Evolutionary conservation across 345 rosid genomes (phyloP).

Genomic region (Aethionema arabicum): DNA sequence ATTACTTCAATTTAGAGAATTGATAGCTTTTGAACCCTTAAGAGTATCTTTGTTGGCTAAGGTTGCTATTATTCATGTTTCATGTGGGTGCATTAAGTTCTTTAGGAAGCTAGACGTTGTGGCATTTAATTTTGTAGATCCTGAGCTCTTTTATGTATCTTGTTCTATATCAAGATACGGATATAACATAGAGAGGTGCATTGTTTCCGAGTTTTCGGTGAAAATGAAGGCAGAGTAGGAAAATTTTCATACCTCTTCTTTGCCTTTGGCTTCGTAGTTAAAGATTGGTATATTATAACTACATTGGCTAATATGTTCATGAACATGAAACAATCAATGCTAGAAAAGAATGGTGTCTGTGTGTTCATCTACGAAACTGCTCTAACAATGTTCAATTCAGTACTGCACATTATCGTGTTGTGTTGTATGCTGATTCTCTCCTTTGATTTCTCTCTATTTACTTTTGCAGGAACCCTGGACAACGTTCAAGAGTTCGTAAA

Average conservation of each 20-base stretch:
- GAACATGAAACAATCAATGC: neutral
- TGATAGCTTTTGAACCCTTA: neutral
- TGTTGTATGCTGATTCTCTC: neutral
- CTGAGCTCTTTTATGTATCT: constrained; percentile 13
- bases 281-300: neutral
- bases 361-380: constrained; percentile 15
- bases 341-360: too few species aligned
- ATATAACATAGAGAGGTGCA: neutral
- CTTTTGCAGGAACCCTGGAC: constrained; percentile 60
- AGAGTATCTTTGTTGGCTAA: constrained; percentile 8
- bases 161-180: constrained; percentile 8
- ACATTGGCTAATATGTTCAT: constrained; percentile 8
- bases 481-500: constrained; percentile 82
- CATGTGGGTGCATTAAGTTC: constrained; percentile 7
- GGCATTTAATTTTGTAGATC: neutral
- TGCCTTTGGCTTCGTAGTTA: constrained; percentile 13
- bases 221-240: neutral
- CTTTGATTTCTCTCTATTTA: constrained; percentile 14
- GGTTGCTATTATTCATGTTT: neutral
- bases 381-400: constrained; percentile 7
- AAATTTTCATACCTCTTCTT: constrained; percentile 16
- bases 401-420: constrained; percentile 18
- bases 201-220: neutral
- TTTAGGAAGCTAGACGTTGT: neutral
- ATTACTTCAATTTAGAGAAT: neutral